Evolutionary conservation across 2,329 filamentous ascomycete genomes (phyloP), one percentile per base, ranked within the genome.

Genomic region (Bipolaris cookei): DNA sequence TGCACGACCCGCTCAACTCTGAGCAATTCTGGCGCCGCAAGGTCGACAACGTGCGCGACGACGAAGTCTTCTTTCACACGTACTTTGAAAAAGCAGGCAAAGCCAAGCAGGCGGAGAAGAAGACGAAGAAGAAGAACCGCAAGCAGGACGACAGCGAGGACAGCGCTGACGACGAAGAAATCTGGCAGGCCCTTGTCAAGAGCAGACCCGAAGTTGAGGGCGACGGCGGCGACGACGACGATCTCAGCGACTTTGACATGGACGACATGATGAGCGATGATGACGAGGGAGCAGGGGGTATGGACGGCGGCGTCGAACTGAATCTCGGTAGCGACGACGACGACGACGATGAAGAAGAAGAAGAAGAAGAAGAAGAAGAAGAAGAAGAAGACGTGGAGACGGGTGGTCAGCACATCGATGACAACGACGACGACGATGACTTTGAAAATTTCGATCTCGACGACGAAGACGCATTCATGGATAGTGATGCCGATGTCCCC

Each of bases 41-140:
- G 79, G 83, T 85, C n/a, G 88, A 92, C 62, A 88, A 98, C 51
- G 89, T 99, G 42, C 88, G 90, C 3, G 91, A 88, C 0, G 93
- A 99, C 64, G 95, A 99, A 73, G 90, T 92, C 37, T 99, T 99
- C 86, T 99, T 99, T 86, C 95, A 99, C 77, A 88, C 92, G 65
- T 99, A 99, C 85, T 99, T 99, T 79, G 88, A 86, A 54, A 85
- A 89, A 72, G 79, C 81, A 10, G 84, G 82, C 46, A 83, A 82
- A 62, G 78, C 81, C 65, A 82, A 83, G 69, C 75, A 75, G 59
- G 83, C 82, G 68, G 83, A 83, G 67, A 85, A 84, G 78, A 83
- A 85, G 74, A 78, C 80, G 48, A 81, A 82, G 63, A 84, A 83
- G 69, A 80, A 80, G 47, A 75, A 69, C 37, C 76, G 76, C 46